These are phyloP conservation scores for Collybiopsis confluens DNA, from an alignment of 768 basidiomycete genomes.

Conservation along the genomic window DNA sequence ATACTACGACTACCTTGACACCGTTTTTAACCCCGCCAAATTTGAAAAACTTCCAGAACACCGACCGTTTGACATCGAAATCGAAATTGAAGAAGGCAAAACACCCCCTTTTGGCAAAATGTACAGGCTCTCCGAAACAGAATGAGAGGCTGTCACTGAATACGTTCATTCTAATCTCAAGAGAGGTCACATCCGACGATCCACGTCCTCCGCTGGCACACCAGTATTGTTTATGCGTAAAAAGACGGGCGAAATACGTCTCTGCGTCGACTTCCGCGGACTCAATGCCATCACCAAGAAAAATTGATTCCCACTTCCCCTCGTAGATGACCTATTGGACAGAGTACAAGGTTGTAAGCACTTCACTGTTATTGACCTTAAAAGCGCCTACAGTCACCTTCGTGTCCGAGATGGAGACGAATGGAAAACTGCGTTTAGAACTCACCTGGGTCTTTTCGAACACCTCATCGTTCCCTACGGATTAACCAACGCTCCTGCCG, in stretches of 20 bases:
- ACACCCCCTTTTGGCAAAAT: constrained; percentile 23
- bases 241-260: constrained; percentile 17
- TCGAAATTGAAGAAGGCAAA: constrained; percentile 25
- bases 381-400: no score
- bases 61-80: constrained; percentile 25
- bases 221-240: constrained; percentile 23
- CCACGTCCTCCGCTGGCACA: constrained; percentile 15
- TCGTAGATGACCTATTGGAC: constrained; percentile 27
- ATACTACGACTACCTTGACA: no score
- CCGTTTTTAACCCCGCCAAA: constrained; percentile 20
- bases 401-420: no score
- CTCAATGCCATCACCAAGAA: no score
- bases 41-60: constrained; percentile 23
- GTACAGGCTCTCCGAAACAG: constrained; percentile 25
- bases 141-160: constrained; percentile 25
- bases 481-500: no score
- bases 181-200: constrained; percentile 23
- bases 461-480: no score
- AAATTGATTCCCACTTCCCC: constrained; percentile 28
- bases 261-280: constrained; percentile 22
- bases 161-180: constrained; percentile 25
- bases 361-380: no score
- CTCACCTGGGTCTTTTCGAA: constrained; percentile 13
- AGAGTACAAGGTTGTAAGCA: no score
- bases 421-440: constrained; percentile 11